Base-by-base conservation (phyloP, 78 protist species). In the Capsaspora owczarzaki region DNA sequence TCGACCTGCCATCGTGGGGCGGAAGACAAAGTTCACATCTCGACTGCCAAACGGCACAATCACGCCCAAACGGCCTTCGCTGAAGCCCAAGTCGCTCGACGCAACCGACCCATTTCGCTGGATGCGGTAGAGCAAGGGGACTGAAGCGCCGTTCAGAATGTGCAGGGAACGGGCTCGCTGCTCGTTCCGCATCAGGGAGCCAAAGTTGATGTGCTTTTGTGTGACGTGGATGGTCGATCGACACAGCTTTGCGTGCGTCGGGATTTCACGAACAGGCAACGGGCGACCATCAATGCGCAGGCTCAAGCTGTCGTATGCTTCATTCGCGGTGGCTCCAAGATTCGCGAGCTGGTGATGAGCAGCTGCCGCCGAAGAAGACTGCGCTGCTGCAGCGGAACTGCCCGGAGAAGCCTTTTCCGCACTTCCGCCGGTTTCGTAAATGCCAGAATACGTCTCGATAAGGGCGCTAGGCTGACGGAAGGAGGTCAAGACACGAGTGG, bases 141-240 rank as follows among this genome's bases (percentile, higher is more conserved):
- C 89, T 42, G 80, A 86, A 19, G 91, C 74, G 0, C 41, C 71
- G 83, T 89, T 89, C 61, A 60, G 44, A 3, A 89, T 61, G 23
- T 84, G 53, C 53, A 89, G 74, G 0, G 87, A 69, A 29, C 80
- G 78, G 1, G 88, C 77, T 27, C 80, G 49, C 60, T 79, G 85
- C 42, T 74, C 83, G 29, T 68, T 80, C 76, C 43, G 70, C 38
- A 74, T 69, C 29, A 81, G 71, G 46, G 63, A 60, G 33, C 93
- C 93, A 35, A 89, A 89, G 47, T 89, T 86, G 43, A 89, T 86
- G 63, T 79, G 63, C 61, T 84, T 72, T 80, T 86, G 93, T 23
- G 80, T 90, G 23, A 89, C 25, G 37, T 88, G 83, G 87, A 88
- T 81, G 0, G 40, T 61, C 27, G 91, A 88, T 47, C 46, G 77